A percentile compares a stretch with the other conserved stretches of the same genome.
phyloP scores from a whole-genome alignment of 2,329 filamentous ascomycete species.

The Aureobasidium sp. region DNA sequence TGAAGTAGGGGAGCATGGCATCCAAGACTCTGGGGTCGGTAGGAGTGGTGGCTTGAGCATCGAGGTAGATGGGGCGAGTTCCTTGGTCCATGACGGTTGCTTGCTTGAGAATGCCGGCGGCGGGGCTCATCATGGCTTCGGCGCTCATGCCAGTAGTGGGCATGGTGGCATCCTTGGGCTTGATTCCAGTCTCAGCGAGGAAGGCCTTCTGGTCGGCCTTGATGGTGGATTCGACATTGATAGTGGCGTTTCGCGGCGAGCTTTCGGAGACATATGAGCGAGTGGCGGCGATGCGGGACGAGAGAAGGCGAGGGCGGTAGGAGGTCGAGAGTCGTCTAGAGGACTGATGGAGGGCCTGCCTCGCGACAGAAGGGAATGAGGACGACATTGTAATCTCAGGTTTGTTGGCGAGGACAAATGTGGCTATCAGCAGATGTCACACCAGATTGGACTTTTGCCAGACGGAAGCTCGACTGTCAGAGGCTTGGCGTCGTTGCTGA shows the following conservation, averaged over 20 bases:
- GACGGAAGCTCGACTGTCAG: not conserved
- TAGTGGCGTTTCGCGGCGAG: slow-evolving; percentile 69
- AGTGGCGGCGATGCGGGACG: slow-evolving; percentile 22
- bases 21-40: slow-evolving; percentile 91
- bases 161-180: slow-evolving; percentile 49
- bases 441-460: slow-evolving; percentile 6
- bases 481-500: not conserved
- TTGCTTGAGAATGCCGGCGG: slow-evolving; percentile 73
- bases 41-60: slow-evolving; percentile 96
- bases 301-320: slow-evolving; percentile 31
- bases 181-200: slow-evolving; percentile 46
- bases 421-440: slow-evolving; percentile 8
- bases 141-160: slow-evolving; percentile 49
- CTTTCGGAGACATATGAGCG: slow-evolving; percentile 79
- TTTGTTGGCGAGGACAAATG: not conserved
- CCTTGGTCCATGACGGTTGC: slow-evolving; percentile 91
- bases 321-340: slow-evolving; percentile 40
- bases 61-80: slow-evolving; percentile 88
- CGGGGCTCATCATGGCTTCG: slow-evolving; percentile 64
- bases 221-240: slow-evolving; percentile 74
- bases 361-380: slow-evolving; percentile 57
- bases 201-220: slow-evolving; percentile 81
- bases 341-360: slow-evolving; percentile 61
- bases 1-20: slow-evolving; percentile 91
- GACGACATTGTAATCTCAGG: slow-evolving; percentile 30